Evolutionary conservation across 1,139 yeast genomes (phyloP).

Genomic region (Nakaseomyces uthaithaninus): DNA sequence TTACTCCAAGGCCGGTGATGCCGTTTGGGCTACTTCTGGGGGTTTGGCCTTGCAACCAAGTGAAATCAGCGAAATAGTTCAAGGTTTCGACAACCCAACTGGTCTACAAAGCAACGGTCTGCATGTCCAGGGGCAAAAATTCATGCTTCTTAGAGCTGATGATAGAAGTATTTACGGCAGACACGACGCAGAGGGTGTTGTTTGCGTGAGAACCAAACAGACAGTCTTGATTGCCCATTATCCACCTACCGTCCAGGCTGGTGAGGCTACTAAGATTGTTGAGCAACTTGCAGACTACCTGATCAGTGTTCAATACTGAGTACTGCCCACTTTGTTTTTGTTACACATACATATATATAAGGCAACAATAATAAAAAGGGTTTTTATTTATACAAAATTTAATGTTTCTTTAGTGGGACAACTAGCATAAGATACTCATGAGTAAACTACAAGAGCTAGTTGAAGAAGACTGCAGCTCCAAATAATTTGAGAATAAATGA

Average conservation of each 20-base stretch:
- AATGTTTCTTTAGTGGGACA: background rate
- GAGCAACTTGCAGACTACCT: slow-evolving; percentile 94
- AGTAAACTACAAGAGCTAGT: too few relatives aligned
- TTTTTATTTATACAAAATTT: background rate
- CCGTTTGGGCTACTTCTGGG: slow-evolving; percentile 86
- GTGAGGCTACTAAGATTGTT: slow-evolving; percentile 89
- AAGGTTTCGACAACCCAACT: slow-evolving; percentile 74
- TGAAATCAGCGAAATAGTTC: slow-evolving; percentile 68
- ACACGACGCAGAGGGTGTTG: slow-evolving; percentile 74
- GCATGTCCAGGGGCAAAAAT: slow-evolving; percentile 77
- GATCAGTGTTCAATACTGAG: slow-evolving; percentile 72
- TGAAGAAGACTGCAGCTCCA: too few relatives aligned
- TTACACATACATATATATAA: too few relatives aligned
- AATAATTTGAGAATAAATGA: too few relatives aligned
- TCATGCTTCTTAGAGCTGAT: slow-evolving; percentile 82
- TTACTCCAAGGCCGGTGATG: slow-evolving; percentile 89
- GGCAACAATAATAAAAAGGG: too few relatives aligned
- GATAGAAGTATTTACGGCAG: slow-evolving; percentile 92
- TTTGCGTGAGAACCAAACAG: slow-evolving; percentile 89
- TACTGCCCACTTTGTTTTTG: too few relatives aligned
- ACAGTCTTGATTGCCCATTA: slow-evolving; percentile 92
- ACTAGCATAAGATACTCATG: too few relatives aligned
- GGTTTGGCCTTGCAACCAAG: slow-evolving; percentile 57
- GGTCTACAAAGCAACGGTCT: slow-evolving; percentile 77
- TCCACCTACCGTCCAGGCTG: slow-evolving; percentile 83